Evolutionary conservation across 805 yeast species (phyloP).

Genomic region (Wickerhamiella vanderwaltii): DNA sequence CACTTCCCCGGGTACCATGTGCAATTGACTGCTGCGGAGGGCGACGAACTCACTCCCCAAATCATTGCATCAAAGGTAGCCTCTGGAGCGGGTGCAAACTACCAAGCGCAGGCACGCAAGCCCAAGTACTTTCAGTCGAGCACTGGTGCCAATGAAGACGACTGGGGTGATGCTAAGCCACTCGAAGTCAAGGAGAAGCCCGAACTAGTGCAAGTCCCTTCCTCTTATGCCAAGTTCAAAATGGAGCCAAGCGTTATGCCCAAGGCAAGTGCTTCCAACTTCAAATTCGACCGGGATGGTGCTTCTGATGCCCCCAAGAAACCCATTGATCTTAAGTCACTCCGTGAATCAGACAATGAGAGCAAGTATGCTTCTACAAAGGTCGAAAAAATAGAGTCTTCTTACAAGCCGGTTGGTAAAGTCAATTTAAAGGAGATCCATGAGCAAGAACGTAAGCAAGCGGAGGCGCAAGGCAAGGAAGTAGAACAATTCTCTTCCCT

Average conservation of each 20-base stretch:
- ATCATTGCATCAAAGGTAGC: constrained; percentile 66
- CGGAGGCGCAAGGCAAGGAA: constrained; percentile 11
- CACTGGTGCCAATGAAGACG: constrained; percentile 39
- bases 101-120: constrained; percentile 36
- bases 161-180: constrained; percentile 49
- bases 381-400: constrained; percentile 31
- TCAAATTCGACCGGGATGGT: background rate
- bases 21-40: constrained; percentile 91
- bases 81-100: constrained; percentile 93
- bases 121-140: constrained; percentile 28
- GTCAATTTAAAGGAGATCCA: constrained; percentile 39
- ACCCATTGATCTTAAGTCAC: constrained; percentile 28
- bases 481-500: constrained; percentile 20
- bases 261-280: background rate
- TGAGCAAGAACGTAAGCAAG: constrained; percentile 27
- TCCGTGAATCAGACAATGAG: constrained; percentile 23
- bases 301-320: constrained; percentile 14
- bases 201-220: constrained; percentile 34
- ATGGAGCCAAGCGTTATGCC: constrained; percentile 25
- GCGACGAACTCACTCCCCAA: constrained; percentile 72
- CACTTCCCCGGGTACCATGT: constrained; percentile 68
- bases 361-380: constrained; percentile 25
- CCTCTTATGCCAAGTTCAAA: constrained; percentile 56
- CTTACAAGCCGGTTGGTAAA: constrained; percentile 53
- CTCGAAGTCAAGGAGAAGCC: constrained; percentile 30